A percentile compares a stretch with the other conserved stretches of the same genome.
These are phyloP conservation scores for Synura sp. DNA, from an alignment of 352 stramenopile species.

Conservation along the genomic window DNA sequence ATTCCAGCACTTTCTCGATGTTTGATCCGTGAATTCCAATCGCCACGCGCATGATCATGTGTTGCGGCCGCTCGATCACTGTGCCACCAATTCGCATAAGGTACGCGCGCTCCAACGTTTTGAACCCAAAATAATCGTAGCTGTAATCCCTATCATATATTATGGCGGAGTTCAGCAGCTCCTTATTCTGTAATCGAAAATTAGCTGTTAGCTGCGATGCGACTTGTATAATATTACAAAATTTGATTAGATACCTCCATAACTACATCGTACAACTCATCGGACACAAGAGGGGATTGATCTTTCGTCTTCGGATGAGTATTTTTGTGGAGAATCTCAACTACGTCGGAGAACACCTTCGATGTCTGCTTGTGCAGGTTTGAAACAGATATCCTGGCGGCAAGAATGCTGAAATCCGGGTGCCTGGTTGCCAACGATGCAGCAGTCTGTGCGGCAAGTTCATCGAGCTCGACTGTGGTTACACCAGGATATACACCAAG, in stretches of 20 bases:
- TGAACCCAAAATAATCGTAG: conserved; percentile 99
- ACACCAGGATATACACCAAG: conserved; percentile 95
- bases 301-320: conserved; percentile 90
- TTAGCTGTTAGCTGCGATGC: background rate
- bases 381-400: conserved; percentile 94
- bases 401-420: conserved; percentile 96
- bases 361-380: conserved; percentile 98
- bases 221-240: background rate
- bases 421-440: conserved; percentile 95
- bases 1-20: conserved; percentile 86
- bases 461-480: conserved; percentile 96
- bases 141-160: conserved; percentile 97
- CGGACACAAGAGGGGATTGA: conserved; percentile 80
- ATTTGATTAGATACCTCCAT: conserved; percentile 42
- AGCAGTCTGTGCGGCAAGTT: conserved; percentile 90
- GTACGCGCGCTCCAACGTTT: conserved; percentile 82
- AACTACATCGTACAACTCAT: conserved; percentile 82
- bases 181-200: conserved; percentile 64
- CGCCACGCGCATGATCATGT: conserved; percentile 96
- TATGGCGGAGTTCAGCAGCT: conserved; percentile 91
- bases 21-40: conserved; percentile 96
- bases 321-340: conserved; percentile 88
- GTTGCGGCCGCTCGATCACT: conserved; percentile 94
- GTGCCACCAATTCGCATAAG: conserved; percentile 89
- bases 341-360: conserved; percentile 66